Evolutionary conservation across 139 green algal genomes (phyloP), one percentile per base, ranked within the genome.

Genomic region (Auxenochlorella pyrenoidosa): DNA sequence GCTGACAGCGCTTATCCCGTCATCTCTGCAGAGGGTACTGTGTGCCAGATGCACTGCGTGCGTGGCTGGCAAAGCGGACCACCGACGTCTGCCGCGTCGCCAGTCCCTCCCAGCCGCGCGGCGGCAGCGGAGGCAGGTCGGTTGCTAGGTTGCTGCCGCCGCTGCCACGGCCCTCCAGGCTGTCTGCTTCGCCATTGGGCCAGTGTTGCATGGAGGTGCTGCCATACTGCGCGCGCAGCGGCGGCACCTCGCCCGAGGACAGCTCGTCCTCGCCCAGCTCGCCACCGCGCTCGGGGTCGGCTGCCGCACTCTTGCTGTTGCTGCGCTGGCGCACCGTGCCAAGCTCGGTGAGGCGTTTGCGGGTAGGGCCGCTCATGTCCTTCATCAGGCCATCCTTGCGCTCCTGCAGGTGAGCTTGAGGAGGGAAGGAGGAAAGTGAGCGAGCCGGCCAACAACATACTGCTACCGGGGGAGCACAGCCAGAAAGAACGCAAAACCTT

Each of bases 371-470:
- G 58, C 71, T 82, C 41, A 87, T 38, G 71, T 82, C 58, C 16
- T 24, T 22, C 83, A 87, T 82, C 83, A 87, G 71, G 18, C 71
- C 71, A n/a, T 83, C 84, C 73, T 83, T 84, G 58, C 84, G 84
- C 73, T 88, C 91, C 38, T 92, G 66, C 30, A 44, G 19, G 21
- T 22, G 0, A 54, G 8, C 40, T 22, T 26, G 13, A 30, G 6
- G 75, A 36, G 47, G 73, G 73, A 36, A 58, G n/a, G 6, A 43
- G 70, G 10, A 28, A 26, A 24, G 70, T 1, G 21, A 18, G 15
- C 3, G 32, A 43, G n/a, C n/a, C 1, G 32, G 70, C 70, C 70
- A 43, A 30, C 15, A 26, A 28, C 34, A 21, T 28, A 10, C 70
- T 2, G 18, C n/a, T n/a, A n/a, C n/a, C n/a, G n/a, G n/a, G n/a